phyloP scores from a whole-genome alignment of 352 stramenopile genomes.

The Plasmopara viticola region DNA sequence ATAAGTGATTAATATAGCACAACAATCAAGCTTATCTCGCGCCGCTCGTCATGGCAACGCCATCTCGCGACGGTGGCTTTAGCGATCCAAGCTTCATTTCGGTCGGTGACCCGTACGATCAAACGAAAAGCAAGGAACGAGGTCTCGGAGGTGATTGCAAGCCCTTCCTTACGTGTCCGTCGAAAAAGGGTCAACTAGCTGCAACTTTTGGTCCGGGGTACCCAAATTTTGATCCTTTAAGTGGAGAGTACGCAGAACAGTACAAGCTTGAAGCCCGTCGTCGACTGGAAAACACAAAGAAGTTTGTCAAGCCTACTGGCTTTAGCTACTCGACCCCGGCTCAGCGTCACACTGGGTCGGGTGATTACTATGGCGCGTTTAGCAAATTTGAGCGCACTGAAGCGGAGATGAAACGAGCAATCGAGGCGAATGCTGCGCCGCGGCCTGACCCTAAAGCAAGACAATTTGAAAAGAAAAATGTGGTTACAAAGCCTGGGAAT shows the following conservation, averaged over 20 bases:
- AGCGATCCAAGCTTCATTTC: conserved; percentile 63
- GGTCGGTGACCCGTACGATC: conserved; percentile 53
- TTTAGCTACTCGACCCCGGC: conserved; percentile 58
- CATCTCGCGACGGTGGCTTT: conserved; percentile 65
- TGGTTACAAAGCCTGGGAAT: conserved; percentile 53
- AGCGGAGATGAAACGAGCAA: conserved; percentile 46
- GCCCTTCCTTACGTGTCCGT: conserved; percentile 65
- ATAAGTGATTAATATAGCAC: too few species aligned
- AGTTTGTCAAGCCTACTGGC: conserved; percentile 62
- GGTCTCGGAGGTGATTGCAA: conserved; percentile 52
- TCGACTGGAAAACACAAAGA: conserved; percentile 64
- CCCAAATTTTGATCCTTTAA: conserved; percentile 55
- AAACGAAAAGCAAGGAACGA: conserved; percentile 41
- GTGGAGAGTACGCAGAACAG: conserved; percentile 53
- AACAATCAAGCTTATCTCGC: neutral
- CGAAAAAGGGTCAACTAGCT: conserved; percentile 53
- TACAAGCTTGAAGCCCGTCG: conserved; percentile 67
- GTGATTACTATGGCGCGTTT: conserved; percentile 73
- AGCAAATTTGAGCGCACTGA: conserved; percentile 56
- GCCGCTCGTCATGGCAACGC: conserved; percentile 10
- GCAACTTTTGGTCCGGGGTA: conserved; percentile 58
- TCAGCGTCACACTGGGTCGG: conserved; percentile 51
- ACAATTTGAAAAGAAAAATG: conserved; percentile 61
- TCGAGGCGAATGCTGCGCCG: conserved; percentile 33
- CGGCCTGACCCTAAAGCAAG: conserved; percentile 54